These are phyloP conservation scores for Ceratobasidium sp. DNA, from an alignment of 1,284 basidiomycete genomes.

Conservation along the genomic window DNA sequence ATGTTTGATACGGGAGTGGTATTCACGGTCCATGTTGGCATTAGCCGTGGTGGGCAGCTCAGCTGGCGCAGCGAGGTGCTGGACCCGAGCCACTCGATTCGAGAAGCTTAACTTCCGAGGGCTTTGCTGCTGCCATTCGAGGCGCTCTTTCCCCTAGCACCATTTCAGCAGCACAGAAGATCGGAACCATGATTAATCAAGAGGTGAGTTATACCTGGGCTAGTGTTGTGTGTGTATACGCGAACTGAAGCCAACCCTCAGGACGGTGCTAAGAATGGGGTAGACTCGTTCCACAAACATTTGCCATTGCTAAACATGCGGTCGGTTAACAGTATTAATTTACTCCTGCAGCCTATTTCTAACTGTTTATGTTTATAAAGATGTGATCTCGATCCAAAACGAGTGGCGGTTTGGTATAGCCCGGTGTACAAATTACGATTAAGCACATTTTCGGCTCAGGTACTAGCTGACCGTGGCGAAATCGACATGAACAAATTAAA, in stretches of 20 bases:
- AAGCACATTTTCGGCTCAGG: slow-evolving; percentile 61
- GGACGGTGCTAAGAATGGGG: slow-evolving; percentile 59
- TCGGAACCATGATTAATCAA: slow-evolving; percentile 60
- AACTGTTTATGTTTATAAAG: slow-evolving; percentile 45
- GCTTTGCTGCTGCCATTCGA: slow-evolving; percentile 60
- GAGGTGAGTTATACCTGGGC: slow-evolving; percentile 55
- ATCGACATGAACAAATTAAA: slow-evolving; percentile 56
- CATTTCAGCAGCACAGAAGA: slow-evolving; percentile 55
- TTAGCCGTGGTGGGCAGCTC: slow-evolving; percentile 13
- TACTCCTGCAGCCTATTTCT: too few relatives aligned
- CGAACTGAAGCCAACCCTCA: slow-evolving; percentile 44
- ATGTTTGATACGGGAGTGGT: too few relatives aligned
- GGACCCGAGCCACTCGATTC: slow-evolving; percentile 66
- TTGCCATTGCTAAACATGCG: slow-evolving; percentile 65
- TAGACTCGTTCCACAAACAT: slow-evolving; percentile 64
- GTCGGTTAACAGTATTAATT: slow-evolving; percentile 45
- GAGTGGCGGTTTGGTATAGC: slow-evolving; percentile 65
- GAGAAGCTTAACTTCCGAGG: slow-evolving; percentile 59
- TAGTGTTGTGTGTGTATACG: not conserved
- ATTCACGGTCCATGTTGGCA: not conserved
- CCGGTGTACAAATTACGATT: slow-evolving; percentile 59
- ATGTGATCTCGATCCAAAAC: slow-evolving; percentile 61
- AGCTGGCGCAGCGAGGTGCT: slow-evolving; percentile 53
- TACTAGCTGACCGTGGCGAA: slow-evolving; percentile 56
- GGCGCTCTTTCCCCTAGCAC: slow-evolving; percentile 57